Conservation (phyloP, 2,329 filamentous ascomycete genomes). For the Samsoniella hepiali region DNA sequence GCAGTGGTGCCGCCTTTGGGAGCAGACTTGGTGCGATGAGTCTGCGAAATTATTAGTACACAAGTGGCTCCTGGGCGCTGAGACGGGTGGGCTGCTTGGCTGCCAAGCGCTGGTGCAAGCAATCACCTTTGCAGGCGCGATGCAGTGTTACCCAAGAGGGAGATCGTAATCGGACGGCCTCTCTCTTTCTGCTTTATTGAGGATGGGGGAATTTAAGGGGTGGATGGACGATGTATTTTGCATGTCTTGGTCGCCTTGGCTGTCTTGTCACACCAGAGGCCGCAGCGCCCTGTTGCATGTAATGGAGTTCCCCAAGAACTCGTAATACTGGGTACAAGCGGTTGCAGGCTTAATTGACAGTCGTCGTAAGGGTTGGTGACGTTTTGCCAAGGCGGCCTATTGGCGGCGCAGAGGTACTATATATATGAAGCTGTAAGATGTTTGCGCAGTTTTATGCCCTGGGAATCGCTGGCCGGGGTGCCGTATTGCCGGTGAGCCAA, state of each 20-base stretch:
- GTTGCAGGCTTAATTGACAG: too few species aligned
- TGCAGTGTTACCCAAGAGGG: not conserved
- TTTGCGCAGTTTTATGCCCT: not conserved
- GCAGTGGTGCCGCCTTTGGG: conserved; percentile 11
- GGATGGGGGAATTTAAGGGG: not conserved
- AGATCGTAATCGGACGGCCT: not conserved
- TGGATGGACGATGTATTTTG: not conserved
- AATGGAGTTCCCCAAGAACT: not conserved
- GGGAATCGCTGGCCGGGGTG: not conserved
- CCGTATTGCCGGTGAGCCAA: conserved; percentile 5
- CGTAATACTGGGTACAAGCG: not conserved
- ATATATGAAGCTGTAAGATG: not conserved
- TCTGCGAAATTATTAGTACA: conserved; percentile 3
- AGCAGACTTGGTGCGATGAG: not conserved
- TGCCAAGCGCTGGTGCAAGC: not conserved
- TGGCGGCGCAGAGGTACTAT: not conserved
- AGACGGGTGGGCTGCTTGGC: not conserved
- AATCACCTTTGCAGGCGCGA: not conserved
- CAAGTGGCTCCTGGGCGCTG: not conserved
- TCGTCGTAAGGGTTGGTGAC: not conserved
- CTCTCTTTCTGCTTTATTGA: not conserved
- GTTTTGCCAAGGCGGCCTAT: not conserved
- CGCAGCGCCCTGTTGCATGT: not conserved
- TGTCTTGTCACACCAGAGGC: not conserved
- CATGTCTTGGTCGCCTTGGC: conserved; percentile 11